Conservation (phyloP, 2,329 filamentous ascomycete species). For the Fusarium sp. region DNA sequence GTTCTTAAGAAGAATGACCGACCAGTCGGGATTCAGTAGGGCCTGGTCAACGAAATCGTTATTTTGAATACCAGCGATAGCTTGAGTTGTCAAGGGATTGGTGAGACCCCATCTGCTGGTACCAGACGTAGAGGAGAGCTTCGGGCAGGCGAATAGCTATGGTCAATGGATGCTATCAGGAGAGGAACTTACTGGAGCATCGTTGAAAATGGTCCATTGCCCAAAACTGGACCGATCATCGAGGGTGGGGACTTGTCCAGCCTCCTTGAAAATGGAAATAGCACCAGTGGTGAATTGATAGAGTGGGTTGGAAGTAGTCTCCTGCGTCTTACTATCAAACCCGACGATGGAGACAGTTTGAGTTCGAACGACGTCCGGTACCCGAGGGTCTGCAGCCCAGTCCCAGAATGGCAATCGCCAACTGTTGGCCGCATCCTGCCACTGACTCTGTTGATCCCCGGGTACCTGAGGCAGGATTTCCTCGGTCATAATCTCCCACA, state of each 20-base stretch:
- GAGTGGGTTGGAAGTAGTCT: neutral
- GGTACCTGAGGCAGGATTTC: neutral
- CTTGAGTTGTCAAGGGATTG: neutral
- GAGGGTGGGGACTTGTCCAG: neutral
- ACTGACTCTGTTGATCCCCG: neutral
- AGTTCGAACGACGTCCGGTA: neutral
- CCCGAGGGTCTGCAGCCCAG: constrained; percentile 10
- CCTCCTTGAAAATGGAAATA: neutral
- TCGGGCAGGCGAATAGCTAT: neutral
- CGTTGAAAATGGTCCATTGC: neutral
- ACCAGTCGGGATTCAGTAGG: neutral
- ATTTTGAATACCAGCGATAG: neutral
- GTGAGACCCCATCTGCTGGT: neutral
- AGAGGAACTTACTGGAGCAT: neutral
- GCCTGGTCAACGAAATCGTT: neutral
- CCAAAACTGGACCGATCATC: neutral
- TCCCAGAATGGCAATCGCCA: constrained; percentile 27
- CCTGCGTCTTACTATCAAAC: neutral
- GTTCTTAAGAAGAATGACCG: too few species aligned
- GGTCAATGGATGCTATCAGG: neutral
- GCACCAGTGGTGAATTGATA: neutral
- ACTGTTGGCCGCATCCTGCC: neutral
- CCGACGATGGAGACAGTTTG: neutral
- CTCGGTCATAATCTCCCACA: constrained; percentile 4
- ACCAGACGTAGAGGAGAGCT: neutral